These are phyloP conservation scores for Aspergillus bertholletiae DNA, from an alignment of 495 filamentous ascomycete species.

Conservation along the genomic window DNA sequence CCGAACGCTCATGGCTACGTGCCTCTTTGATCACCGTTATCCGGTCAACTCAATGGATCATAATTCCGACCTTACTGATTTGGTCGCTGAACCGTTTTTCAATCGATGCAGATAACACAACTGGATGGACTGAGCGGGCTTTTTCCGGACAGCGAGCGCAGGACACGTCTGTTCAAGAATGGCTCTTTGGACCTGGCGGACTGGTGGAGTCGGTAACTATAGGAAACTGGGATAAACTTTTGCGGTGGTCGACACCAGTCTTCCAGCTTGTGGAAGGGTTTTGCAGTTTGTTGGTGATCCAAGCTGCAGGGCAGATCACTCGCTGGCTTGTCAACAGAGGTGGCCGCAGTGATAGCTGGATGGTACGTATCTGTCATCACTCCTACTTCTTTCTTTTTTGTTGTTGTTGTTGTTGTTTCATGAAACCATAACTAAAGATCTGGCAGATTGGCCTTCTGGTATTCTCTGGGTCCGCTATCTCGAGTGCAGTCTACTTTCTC, in stretches of 20 bases:
- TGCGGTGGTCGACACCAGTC: conserved; percentile 90
- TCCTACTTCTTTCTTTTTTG: conserved; percentile 5
- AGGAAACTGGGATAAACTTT: conserved; percentile 82
- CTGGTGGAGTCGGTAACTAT: conserved; percentile 73
- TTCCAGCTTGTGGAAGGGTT: conserved; percentile 96
- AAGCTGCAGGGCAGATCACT: conserved; percentile 91
- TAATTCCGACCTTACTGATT: conserved; percentile 82
- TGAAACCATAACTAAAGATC: conserved; percentile 14
- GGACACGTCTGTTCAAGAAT: conserved; percentile 64
- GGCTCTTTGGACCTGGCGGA: conserved; percentile 80
- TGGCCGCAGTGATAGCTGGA: conserved; percentile 91
- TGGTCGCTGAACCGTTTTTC: conserved; percentile 94
- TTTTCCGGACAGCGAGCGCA: conserved; percentile 65
- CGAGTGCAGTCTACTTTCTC: conserved; percentile 91
- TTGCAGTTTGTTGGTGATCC: conserved; percentile 92
- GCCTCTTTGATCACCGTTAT: conserved; percentile 61
- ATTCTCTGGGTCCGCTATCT: conserved; percentile 84
- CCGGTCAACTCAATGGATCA: conserved; percentile 72
- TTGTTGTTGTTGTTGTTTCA: conserved; percentile 8
- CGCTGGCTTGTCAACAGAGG: conserved; percentile 87
- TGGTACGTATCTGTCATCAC: conserved; percentile 58
- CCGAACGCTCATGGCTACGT: conserved; percentile 72
- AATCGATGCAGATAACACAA: conserved; percentile 69
- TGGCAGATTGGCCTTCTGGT: conserved; percentile 80
- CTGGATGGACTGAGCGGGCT: conserved; percentile 76